Conservation (phyloP, 371 early-diverging fungal genomes). For the Amoeboradix gromovi region DNA sequence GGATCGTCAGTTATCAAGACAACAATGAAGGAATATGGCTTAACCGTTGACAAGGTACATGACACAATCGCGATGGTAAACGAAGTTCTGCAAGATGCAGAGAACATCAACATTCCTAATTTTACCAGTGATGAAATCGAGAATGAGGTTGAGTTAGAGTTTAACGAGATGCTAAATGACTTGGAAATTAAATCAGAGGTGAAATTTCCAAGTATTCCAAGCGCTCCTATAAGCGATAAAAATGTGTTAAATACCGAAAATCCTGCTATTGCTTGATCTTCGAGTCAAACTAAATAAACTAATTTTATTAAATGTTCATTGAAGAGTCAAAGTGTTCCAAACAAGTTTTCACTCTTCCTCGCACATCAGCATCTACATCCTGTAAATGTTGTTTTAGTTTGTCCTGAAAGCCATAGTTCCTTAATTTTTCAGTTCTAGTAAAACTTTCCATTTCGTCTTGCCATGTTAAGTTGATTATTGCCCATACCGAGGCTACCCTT, state of each 20-base stretch:
- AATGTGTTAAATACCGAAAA: too few species aligned
- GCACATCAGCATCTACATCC: constrained; percentile 32
- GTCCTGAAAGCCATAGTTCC: constrained; percentile 27
- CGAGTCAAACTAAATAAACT: too few species aligned
- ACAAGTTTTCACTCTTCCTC: constrained; percentile 40
- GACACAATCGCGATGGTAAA: neutral
- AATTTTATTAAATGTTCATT: constrained; percentile 4
- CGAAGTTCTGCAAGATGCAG: neutral
- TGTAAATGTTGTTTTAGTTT: constrained; percentile 11
- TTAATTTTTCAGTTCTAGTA: constrained; percentile 14
- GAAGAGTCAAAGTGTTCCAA: constrained; percentile 20
- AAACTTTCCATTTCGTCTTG: constrained; percentile 21
- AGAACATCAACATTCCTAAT: neutral
- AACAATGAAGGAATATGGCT: neutral
- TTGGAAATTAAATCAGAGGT: neutral
- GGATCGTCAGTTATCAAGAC: neutral
- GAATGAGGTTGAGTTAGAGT: neutral
- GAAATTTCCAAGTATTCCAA: neutral
- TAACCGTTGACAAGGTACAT: neutral
- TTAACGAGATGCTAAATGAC: neutral
- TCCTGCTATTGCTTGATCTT: too few species aligned
- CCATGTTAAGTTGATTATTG: constrained; percentile 52
- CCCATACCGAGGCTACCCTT: constrained; percentile 44
- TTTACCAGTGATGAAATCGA: neutral
- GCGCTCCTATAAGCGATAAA: too few species aligned